Evolutionary conservation across 768 basidiomycete species (phyloP), one percentile per base, ranked within the genome.

Genomic region (Auricularia heimuer): DNA sequence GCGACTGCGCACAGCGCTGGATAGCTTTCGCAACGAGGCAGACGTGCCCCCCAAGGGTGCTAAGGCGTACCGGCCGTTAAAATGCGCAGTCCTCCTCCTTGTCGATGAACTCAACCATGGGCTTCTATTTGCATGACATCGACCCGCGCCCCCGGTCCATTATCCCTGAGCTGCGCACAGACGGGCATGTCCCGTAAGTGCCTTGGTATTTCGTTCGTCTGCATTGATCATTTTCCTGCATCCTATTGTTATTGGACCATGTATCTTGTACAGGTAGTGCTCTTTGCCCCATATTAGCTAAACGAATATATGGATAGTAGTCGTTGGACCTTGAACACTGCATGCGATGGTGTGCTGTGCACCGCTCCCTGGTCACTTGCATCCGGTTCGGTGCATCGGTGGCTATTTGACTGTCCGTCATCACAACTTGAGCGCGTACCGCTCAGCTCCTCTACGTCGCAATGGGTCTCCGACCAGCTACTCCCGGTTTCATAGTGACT

Each of bases 401-500:
- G 47, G 18, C 11, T 21, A 51, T 51, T 21, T 51, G 14, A 18
- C 47, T 42, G 47, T 21, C 47, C 47, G 47, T 18, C 47, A 51
- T 18, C 18, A 6, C 47, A 16, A 18, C 47, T 51, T 51, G 47
- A 51, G 18, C 47, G 21, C 47, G 18, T 18, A 51, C 47, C 47
- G 21, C 63, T 44, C 61, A 37, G 12, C 8, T 42, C 39, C 39
- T 42, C 39, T 42, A 7, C 54, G 54, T 54, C 18, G 29, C 36
- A 21, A 65, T 65, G 64, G 64, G 36, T 14, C 65, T 94, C 67
- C 86, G 89, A 54, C 91, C 90, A 65, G 94, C 94, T 7, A 96
- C 92, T 1, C 93, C 94, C 39, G 95, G 94, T 51, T 93, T 94
- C 71, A 51, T 96, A 62, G 80, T 92, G 68, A 94, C 91, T 21